A percentile compares a stretch with the other conserved stretches of the same genome.
Evolutionary conservation across 1,139 yeast genomes (phyloP).

Genomic region (Scheffersomyces lignicola): DNA sequence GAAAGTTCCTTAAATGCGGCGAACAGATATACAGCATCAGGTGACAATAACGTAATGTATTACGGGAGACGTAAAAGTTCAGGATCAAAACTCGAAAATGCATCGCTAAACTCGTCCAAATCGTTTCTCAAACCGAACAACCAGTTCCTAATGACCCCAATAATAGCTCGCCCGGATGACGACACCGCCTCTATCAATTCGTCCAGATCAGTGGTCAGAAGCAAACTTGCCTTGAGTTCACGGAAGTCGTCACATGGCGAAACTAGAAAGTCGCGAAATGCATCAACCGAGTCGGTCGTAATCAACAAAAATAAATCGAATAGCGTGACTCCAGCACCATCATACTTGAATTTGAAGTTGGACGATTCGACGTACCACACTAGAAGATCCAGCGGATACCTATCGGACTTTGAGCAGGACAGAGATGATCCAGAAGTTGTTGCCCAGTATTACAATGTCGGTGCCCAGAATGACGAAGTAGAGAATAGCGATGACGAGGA

Average conservation of each 20-base stretch:
- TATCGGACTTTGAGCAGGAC: constrained; percentile 19
- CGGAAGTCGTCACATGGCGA: not conserved
- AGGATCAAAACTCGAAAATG: not conserved
- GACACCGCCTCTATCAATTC: constrained; percentile 10
- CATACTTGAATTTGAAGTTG: constrained; percentile 10
- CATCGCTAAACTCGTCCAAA: not conserved
- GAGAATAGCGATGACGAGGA: not conserved
- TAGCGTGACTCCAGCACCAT: constrained; percentile 8
- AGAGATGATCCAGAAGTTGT: constrained; percentile 4
- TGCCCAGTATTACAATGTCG: not conserved
- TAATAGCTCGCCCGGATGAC: constrained; percentile 3
- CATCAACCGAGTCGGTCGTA: constrained; percentile 1
- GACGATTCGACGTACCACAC: constrained; percentile 10
- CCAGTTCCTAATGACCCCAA: not conserved
- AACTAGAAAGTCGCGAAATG: not conserved
- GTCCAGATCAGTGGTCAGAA: constrained; percentile 15
- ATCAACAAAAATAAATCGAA: constrained; percentile 1
- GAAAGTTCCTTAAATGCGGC: constrained; percentile 2
- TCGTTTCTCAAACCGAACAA: not conserved
- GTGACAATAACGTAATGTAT: too few species aligned
- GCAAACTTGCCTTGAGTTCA: constrained; percentile 12
- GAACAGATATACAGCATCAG: not conserved
- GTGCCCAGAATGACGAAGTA: not conserved
- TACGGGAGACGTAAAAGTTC: not conserved
- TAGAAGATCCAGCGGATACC: constrained; percentile 18